Percentiles rank a stretch among this genome's conserved stretches.
Evolutionary conservation across 2,329 filamentous ascomycete genomes (phyloP).

Genomic region (Cercospora janseana): DNA sequence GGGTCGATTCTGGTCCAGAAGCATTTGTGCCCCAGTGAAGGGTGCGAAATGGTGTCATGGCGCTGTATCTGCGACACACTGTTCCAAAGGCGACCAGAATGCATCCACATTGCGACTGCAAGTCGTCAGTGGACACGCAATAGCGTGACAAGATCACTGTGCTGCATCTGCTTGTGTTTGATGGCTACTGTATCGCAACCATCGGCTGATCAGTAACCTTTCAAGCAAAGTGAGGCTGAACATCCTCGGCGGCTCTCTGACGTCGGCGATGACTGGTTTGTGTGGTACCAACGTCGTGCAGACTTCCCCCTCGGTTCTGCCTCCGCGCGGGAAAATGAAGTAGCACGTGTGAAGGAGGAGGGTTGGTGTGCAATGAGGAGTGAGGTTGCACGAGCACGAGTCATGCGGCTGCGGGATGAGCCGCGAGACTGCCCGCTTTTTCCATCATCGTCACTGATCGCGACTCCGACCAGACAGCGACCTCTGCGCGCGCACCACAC

Average conservation of each 20-base stretch:
- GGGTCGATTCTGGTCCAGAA: neutral
- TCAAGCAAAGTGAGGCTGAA: too few relatives aligned
- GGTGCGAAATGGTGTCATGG: too few relatives aligned
- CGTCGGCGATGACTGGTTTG: too few relatives aligned
- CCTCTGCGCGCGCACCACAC: conserved; percentile 1
- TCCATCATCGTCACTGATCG: conserved; percentile 7
- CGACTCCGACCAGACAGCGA: conserved; percentile 6
- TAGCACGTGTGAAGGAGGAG: neutral
- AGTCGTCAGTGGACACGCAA: neutral
- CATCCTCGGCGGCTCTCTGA: too few relatives aligned
- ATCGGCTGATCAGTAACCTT: too few relatives aligned
- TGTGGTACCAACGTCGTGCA: too few relatives aligned
- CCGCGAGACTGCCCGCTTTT: neutral
- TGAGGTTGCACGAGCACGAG: neutral
- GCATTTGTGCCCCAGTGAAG: neutral
- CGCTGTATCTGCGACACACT: neutral
- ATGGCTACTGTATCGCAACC: too few relatives aligned
- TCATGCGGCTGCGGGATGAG: neutral
- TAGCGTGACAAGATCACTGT: neutral
- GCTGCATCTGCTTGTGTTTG: neutral
- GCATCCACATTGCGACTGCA: neutral
- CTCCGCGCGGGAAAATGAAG: too few relatives aligned
- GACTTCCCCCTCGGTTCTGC: too few relatives aligned
- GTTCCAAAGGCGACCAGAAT: neutral
- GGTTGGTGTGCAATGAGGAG: neutral